Percentiles rank a stretch among this genome's conserved stretches.
Evolutionary conservation across 148 eudicot genomes (phyloP).

Genomic region (Polygonum aviculare): DNA sequence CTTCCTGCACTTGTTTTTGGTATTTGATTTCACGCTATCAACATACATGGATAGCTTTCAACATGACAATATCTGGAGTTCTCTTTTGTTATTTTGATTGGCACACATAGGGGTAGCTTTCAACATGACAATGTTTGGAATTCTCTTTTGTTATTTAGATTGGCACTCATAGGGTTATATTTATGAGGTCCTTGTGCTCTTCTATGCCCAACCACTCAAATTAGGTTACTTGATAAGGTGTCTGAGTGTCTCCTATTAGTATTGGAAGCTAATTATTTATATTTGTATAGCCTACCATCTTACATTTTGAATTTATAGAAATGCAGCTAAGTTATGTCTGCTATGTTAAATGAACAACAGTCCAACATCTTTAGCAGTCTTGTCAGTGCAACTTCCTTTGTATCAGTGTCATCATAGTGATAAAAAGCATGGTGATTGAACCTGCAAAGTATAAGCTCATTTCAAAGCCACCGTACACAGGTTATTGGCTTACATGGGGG

Average conservation of each 20-base stretch:
- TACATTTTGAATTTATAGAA: not conserved
- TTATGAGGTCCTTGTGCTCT: not conserved
- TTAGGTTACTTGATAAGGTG: not conserved
- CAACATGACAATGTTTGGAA: not conserved
- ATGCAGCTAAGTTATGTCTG: not conserved
- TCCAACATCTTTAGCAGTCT: not conserved
- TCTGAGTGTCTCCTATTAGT: not conserved
- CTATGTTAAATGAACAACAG: not conserved
- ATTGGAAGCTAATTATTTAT: not conserved
- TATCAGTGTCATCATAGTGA: not conserved
- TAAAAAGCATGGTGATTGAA: not conserved
- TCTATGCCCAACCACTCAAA: not conserved
- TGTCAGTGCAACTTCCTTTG: not conserved
- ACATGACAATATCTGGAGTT: not conserved
- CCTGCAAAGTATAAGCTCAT: not conserved
- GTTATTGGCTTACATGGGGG: slow-evolving; percentile 90
- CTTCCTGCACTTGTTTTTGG: not conserved
- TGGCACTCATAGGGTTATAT: not conserved
- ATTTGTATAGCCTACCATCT: not conserved
- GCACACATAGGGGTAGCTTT: not conserved
- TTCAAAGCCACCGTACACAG: slow-evolving; percentile 17
- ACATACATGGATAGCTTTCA: not conserved
- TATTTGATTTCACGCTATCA: not conserved
- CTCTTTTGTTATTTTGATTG: not conserved
- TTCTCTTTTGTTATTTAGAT: not conserved